Percentiles rank a stretch among this genome's conserved stretches.
phyloP scores from a whole-genome alignment of 257 asterid species.

The Scutellaria galericulata region DNA sequence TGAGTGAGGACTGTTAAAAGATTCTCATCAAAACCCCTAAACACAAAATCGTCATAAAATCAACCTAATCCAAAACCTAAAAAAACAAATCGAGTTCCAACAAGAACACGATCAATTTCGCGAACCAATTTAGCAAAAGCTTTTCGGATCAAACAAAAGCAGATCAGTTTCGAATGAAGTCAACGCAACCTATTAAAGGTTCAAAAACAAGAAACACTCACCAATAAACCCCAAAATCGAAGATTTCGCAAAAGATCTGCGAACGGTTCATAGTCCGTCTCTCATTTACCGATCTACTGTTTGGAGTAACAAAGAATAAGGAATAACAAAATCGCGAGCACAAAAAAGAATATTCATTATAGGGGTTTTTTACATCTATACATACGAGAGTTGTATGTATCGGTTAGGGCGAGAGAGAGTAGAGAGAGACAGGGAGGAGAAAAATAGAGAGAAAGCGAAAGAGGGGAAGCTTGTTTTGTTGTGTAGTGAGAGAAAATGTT shows the following conservation, averaged over 20 bases:
- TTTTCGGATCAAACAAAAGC: constrained; percentile 1
- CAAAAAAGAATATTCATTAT: constrained; percentile 22
- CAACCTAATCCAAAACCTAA: constrained; percentile 16
- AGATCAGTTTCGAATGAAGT: constrained; percentile 46
- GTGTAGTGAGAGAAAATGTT: constrained; percentile 37
- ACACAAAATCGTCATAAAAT: constrained; percentile 13
- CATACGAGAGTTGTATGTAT: constrained; percentile 25
- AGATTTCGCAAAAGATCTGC: constrained; percentile 46
- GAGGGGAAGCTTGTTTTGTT: constrained; percentile 39
- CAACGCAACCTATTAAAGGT: constrained; percentile 42
- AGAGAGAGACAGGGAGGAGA: not conserved
- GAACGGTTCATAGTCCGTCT: constrained; percentile 20
- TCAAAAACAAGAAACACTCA: constrained; percentile 27
- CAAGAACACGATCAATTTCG: not conserved
- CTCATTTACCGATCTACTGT: constrained; percentile 39
- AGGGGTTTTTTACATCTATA: constrained; percentile 12
- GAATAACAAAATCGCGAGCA: constrained; percentile 22
- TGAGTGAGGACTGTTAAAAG: constrained; percentile 22
- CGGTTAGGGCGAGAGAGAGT: constrained; percentile 18
- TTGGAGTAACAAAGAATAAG: constrained; percentile 24
- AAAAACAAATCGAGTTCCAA: not conserved
- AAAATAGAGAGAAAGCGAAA: constrained; percentile 48
- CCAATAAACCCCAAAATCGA: constrained; percentile 37
- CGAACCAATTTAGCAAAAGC: constrained; percentile 4
- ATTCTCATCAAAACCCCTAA: not conserved